phyloP scores from a whole-genome alignment of 2,329 filamentous ascomycete genomes.

The Fusarium euwallaceae region DNA sequence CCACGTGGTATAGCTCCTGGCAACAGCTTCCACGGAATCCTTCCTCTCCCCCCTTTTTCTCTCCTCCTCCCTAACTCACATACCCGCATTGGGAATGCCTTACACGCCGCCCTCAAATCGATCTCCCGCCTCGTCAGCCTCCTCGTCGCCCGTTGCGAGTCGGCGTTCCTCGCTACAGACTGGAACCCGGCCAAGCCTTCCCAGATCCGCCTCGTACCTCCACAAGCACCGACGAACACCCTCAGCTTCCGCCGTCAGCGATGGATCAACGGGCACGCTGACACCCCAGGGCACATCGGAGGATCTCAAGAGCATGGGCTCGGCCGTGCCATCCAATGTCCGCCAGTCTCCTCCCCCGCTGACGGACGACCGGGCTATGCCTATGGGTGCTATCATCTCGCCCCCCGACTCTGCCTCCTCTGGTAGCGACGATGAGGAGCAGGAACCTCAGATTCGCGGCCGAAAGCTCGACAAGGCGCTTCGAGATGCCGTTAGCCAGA shows the following conservation, averaged over 20 bases:
- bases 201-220: constrained; percentile 75
- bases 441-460: constrained; percentile 61
- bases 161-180: constrained; percentile 70
- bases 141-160: constrained; percentile 68
- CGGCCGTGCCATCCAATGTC: constrained; percentile 63
- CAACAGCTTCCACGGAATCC: constrained; percentile 43
- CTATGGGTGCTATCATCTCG: constrained; percentile 87
- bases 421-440: constrained; percentile 90
- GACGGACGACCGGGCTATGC: constrained; percentile 79
- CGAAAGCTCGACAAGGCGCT: constrained; percentile 73
- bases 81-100: constrained; percentile 74
- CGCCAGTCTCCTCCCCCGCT: constrained; percentile 88
- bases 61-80: constrained; percentile 23
- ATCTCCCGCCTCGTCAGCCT: constrained; percentile 71
- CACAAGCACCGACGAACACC: constrained; percentile 72
- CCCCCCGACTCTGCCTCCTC: constrained; percentile 87
- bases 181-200: constrained; percentile 66
- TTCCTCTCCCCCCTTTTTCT: constrained; percentile 14
- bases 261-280: constrained; percentile 52
- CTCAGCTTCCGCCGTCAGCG: constrained; percentile 54
- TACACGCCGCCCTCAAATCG: constrained; percentile 84
- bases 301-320: constrained; percentile 59
- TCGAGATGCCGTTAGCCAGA: constrained; percentile 84
- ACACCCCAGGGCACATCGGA: constrained; percentile 65
- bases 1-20: constrained; percentile 38